These are phyloP conservation scores for Lactarius sp. DNA, from an alignment of 768 basidiomycete genomes.

Conservation along the genomic window DNA sequence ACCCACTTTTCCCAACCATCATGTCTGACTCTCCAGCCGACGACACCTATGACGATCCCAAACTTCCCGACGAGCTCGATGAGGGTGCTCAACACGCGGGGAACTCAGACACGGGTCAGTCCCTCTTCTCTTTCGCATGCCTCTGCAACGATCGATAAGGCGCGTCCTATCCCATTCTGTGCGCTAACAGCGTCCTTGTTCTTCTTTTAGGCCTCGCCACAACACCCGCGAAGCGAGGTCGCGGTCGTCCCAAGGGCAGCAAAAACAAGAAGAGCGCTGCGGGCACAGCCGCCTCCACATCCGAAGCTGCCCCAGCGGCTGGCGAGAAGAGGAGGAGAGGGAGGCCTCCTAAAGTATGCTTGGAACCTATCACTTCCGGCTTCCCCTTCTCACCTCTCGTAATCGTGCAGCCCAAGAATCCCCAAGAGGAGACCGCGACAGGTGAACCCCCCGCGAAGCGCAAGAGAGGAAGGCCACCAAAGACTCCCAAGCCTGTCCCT, in stretches of 20 bases:
- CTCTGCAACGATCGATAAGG: constrained; percentile 25
- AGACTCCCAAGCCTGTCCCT: constrained; percentile 47
- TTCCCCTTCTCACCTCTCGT: constrained; percentile 7
- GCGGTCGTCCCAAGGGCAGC: constrained; percentile 87
- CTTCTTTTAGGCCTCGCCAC: constrained; percentile 34
- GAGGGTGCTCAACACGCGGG: constrained; percentile 43
- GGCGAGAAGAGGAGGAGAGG: constrained; percentile 44
- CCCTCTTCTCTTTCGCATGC: background rate
- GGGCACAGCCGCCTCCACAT: constrained; percentile 30
- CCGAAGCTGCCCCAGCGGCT: constrained; percentile 30
- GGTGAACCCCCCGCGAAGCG: constrained; percentile 45
- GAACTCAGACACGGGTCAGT: constrained; percentile 31
- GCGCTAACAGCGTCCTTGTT: constrained; percentile 28
- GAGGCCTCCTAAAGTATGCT: constrained; percentile 46
- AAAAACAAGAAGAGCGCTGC: constrained; percentile 59
- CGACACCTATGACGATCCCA: constrained; percentile 50
- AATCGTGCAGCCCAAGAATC: constrained; percentile 33
- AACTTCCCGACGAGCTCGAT: constrained; percentile 55
- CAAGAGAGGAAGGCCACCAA: constrained; percentile 71
- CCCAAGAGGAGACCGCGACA: constrained; percentile 40
- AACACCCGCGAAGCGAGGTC: constrained; percentile 61
- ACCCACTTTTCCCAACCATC: constrained; percentile 29
- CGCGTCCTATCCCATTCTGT: constrained; percentile 24
- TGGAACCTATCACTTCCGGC: constrained; percentile 1
- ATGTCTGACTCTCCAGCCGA: constrained; percentile 64